These are phyloP conservation scores for Amoeboaphelidium protococcarum DNA, from an alignment of 371 early-diverging fungal genomes.

Conservation along the genomic window DNA sequence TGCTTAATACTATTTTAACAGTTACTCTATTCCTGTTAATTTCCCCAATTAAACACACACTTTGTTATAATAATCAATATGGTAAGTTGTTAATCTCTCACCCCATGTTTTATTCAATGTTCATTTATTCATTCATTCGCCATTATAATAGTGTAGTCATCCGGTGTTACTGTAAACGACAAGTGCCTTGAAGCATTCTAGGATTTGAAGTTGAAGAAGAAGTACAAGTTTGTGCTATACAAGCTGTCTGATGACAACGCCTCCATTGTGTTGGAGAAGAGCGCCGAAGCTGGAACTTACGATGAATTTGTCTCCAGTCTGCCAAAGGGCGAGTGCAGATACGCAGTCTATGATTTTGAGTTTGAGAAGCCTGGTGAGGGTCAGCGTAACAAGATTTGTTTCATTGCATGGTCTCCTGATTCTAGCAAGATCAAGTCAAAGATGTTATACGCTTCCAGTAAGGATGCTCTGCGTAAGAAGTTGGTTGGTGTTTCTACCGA, in stretches of 20 bases:
- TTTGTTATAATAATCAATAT: no score
- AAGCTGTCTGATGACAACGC: conserved; percentile 31
- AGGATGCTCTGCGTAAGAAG: conserved; percentile 42
- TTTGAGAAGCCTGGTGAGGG: conserved; percentile 36
- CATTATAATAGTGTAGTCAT: no score
- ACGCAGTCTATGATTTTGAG: conserved; percentile 56
- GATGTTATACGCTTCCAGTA: conserved; percentile 79
- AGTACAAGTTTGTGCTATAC: conserved; percentile 44
- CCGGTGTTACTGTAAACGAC: conserved; percentile 37
- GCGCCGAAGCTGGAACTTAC: conserved; percentile 21
- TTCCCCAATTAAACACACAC: no score
- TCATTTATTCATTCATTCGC: no score
- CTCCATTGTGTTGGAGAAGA: conserved; percentile 38
- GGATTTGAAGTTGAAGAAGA: conserved; percentile 39
- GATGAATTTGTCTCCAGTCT: conserved; percentile 31
- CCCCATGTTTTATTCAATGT: no score
- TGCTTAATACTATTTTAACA: no score
- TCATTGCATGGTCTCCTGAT: conserved; percentile 50
- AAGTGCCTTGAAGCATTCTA: conserved; percentile 28
- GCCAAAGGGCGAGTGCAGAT: conserved; percentile 42
- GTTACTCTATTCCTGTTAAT: no score
- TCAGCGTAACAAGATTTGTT: conserved; percentile 39
- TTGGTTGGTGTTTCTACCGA: conserved; percentile 47
- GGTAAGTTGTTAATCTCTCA: no score
- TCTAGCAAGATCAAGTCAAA: conserved; percentile 39